Evolutionary conservation across 495 filamentous ascomycete species (phyloP).

Genomic region (Durotheca rogersii): DNA sequence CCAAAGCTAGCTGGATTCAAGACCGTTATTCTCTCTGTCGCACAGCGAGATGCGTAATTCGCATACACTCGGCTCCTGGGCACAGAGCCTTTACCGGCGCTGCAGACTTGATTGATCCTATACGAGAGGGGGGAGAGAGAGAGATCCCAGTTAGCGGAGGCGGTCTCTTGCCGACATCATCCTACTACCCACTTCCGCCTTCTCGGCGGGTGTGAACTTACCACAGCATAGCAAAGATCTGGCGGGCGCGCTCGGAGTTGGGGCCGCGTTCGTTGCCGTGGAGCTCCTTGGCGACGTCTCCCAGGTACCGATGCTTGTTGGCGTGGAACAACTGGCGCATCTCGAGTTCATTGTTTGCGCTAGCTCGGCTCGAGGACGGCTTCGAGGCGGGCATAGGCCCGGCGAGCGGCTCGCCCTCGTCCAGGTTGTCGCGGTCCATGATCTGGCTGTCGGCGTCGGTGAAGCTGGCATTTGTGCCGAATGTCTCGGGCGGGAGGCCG

Average conservation of each 20-base stretch:
- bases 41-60: slow-evolving; percentile 86
- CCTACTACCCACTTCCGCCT: too few relatives aligned
- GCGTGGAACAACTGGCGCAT: slow-evolving; percentile 77
- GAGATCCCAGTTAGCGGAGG: slow-evolving; percentile 19
- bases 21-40: slow-evolving; percentile 86
- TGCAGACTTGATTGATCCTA: slow-evolving; percentile 83
- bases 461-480: slow-evolving; percentile 58
- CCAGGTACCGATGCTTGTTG: slow-evolving; percentile 71
- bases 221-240: slow-evolving; percentile 98
- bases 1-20: slow-evolving; percentile 96
- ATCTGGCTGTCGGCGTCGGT: slow-evolving; percentile 68
- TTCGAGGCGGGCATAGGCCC: slow-evolving; percentile 50
- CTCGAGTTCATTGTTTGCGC: slow-evolving; percentile 86
- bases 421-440: slow-evolving; percentile 65
- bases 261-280: slow-evolving; percentile 62
- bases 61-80: slow-evolving; percentile 91
- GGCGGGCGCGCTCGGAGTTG: slow-evolving; percentile 89
- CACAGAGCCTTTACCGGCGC: slow-evolving; percentile 77
- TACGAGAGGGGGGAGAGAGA: too few relatives aligned
- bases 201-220: slow-evolving; percentile 44
- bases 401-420: slow-evolving; percentile 60
- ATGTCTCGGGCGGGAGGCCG: slow-evolving; percentile 52
- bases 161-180: background rate
- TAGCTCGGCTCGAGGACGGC: slow-evolving; percentile 64
- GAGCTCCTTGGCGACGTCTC: slow-evolving; percentile 80